Evolutionary conservation across 139 green algal species (phyloP).

Genomic region (Chlorella sp.): DNA sequence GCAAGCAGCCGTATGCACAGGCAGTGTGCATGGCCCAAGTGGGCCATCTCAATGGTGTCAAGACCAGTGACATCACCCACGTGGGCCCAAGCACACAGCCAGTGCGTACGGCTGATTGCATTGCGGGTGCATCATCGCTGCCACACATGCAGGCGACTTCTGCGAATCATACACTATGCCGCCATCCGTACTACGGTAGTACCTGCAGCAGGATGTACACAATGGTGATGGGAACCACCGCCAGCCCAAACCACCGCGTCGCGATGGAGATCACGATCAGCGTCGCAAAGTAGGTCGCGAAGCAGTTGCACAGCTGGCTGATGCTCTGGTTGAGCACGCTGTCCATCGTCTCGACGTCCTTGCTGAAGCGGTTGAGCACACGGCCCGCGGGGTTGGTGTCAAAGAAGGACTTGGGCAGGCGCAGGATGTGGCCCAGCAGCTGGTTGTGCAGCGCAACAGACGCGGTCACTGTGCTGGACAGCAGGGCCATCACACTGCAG

Average conservation of each 20-base stretch:
- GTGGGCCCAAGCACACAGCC: too few relatives aligned
- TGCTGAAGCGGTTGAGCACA: constrained; percentile 86
- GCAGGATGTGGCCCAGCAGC: constrained; percentile 60
- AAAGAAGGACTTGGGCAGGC: constrained; percentile 83
- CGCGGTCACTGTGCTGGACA: constrained; percentile 35
- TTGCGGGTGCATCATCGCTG: too few relatives aligned
- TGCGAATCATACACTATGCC: too few relatives aligned
- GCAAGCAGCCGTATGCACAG: too few relatives aligned
- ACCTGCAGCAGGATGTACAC: constrained; percentile 75
- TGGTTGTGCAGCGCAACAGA: constrained; percentile 50
- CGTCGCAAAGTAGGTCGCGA: constrained; percentile 52
- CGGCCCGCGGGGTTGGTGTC: constrained; percentile 88
- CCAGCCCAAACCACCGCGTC: constrained; percentile 54
- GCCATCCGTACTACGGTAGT: too few relatives aligned
- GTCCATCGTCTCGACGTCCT: constrained; percentile 82
- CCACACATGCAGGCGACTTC: too few relatives aligned
- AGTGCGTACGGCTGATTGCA: too few relatives aligned
- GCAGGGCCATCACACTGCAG: too few relatives aligned
- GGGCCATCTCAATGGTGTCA: too few relatives aligned
- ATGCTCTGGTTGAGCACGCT: constrained; percentile 18
- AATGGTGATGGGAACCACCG: constrained; percentile 54
- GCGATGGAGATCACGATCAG: constrained; percentile 60
- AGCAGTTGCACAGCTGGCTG: constrained; percentile 35
- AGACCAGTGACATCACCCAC: too few relatives aligned
- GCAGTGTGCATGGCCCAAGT: too few relatives aligned